A percentile compares a stretch with the other conserved stretches of the same genome.
phyloP scores from a whole-genome alignment of 441 rosid genomes.

The Viola pubescens region DNA sequence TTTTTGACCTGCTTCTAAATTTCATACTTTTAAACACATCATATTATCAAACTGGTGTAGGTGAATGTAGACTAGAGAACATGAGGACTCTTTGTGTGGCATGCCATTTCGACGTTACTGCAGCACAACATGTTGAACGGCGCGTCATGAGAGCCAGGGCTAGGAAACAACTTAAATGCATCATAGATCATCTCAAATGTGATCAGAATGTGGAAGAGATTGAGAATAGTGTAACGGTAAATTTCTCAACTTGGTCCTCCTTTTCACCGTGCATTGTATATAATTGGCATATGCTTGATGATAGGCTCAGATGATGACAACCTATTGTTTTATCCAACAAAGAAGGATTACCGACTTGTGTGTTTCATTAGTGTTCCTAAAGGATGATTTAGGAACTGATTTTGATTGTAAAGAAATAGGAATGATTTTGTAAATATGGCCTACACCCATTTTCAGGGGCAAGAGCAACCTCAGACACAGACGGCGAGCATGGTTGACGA shows the following conservation, averaged over 20 bases:
- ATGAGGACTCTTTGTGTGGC: constrained; percentile 96
- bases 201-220: constrained; percentile 15
- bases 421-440: constrained; percentile 16
- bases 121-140: constrained; percentile 69
- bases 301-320: too few species aligned
- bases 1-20: too few species aligned
- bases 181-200: constrained; percentile 38
- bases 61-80: constrained; percentile 91
- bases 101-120: constrained; percentile 81
- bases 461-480: constrained; percentile 10
- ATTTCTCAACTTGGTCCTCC: too few species aligned
- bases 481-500: constrained; percentile 26
- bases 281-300: too few species aligned
- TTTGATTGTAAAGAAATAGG: too few species aligned
- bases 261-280: too few species aligned
- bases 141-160: constrained; percentile 44
- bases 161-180: constrained; percentile 54
- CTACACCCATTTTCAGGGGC: constrained; percentile 20
- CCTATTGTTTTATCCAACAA: too few species aligned
- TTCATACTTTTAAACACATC: too few species aligned
- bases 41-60: constrained; percentile 27
- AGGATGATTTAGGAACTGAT: too few species aligned
- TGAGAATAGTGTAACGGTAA: constrained; percentile 13
- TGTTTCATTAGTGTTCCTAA: too few species aligned
- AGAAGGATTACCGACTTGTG: too few species aligned